Conservation (phyloP, 2,329 filamentous ascomycete genomes). For the Trichoderma cornu-damae region DNA sequence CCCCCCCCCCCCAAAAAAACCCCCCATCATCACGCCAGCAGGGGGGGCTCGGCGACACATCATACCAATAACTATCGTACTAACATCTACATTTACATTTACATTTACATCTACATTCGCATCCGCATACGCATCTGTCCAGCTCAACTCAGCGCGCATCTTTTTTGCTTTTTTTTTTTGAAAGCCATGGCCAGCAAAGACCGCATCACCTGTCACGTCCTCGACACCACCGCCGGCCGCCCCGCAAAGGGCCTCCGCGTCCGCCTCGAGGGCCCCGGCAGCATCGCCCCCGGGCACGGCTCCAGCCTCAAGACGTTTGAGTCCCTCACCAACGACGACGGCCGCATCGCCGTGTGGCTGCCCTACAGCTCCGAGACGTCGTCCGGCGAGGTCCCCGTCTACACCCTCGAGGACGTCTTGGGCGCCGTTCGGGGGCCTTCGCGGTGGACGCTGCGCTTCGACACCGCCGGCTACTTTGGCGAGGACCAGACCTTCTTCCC, state of each 20-base stretch:
- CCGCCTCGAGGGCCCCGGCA: conserved; percentile 49
- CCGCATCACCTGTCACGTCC: conserved; percentile 80
- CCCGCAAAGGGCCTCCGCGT: conserved; percentile 64
- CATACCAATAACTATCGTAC: too few species aligned
- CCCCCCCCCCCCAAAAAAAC: not conserved
- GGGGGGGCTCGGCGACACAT: too few species aligned
- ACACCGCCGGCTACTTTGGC: conserved; percentile 67
- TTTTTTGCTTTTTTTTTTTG: too few species aligned
- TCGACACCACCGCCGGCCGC: conserved; percentile 71
- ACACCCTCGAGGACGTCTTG: conserved; percentile 54
- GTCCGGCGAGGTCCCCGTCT: conserved; percentile 53
- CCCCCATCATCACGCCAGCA: not conserved
- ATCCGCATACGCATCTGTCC: not conserved
- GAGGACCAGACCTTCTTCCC: conserved; percentile 57
- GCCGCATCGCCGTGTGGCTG: conserved; percentile 66
- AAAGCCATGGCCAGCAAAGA: conserved; percentile 39
- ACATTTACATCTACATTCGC: not conserved
- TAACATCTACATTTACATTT: not conserved
- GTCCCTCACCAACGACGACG: conserved; percentile 69
- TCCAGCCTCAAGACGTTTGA: conserved; percentile 50
- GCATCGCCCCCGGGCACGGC: conserved; percentile 24
- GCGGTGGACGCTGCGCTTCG: conserved; percentile 66
- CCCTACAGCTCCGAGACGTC: conserved; percentile 48
- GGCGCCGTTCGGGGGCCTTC: conserved; percentile 41
- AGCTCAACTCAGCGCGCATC: too few species aligned